Conservation (phyloP, 2,329 filamentous ascomycete genomes). For the Botrytis cinerea region DNA sequence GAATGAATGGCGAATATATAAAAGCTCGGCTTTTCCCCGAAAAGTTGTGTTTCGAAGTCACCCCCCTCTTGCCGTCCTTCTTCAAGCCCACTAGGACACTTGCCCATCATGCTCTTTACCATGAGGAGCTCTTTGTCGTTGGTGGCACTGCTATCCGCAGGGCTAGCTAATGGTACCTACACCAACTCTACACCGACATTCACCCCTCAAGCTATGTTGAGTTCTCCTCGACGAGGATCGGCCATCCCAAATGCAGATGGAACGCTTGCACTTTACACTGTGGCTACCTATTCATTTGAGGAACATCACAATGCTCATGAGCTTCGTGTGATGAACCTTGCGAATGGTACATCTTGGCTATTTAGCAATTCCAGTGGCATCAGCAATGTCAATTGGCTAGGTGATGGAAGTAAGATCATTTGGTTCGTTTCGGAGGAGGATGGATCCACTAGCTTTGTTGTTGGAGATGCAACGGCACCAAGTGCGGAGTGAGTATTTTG, state of each 20-base stretch:
- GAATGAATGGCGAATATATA: conserved; percentile 5
- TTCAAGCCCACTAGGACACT: conserved; percentile 7
- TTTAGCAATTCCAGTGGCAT: conserved; percentile 35
- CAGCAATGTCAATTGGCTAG: conserved; percentile 34
- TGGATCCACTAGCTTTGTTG: conserved; percentile 33
- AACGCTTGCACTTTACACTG: conserved; percentile 64
- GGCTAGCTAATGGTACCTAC: conserved; percentile 22
- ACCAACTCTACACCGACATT: conserved; percentile 45
- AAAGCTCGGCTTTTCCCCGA: background rate
- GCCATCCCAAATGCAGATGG: conserved; percentile 69
- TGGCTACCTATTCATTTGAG: conserved; percentile 78
- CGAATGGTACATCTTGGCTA: conserved; percentile 36
- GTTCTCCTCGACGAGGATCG: conserved; percentile 68
- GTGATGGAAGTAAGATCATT: conserved; percentile 33
- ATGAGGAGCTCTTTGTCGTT: conserved; percentile 20
- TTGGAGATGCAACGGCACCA: conserved; percentile 34
- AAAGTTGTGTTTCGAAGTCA: background rate
- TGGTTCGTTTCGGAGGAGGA: conserved; percentile 35
- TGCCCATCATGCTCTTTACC: conserved; percentile 19
- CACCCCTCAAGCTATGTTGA: conserved; percentile 74
- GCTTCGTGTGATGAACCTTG: conserved; percentile 61
- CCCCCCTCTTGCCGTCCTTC: background rate
- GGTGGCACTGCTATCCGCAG: conserved; percentile 15
- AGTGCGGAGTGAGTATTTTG: conserved; percentile 29
- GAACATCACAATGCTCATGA: conserved; percentile 63